Conservation (phyloP, 208 protist genomes). For the Trypanosoma lewisi region DNA sequence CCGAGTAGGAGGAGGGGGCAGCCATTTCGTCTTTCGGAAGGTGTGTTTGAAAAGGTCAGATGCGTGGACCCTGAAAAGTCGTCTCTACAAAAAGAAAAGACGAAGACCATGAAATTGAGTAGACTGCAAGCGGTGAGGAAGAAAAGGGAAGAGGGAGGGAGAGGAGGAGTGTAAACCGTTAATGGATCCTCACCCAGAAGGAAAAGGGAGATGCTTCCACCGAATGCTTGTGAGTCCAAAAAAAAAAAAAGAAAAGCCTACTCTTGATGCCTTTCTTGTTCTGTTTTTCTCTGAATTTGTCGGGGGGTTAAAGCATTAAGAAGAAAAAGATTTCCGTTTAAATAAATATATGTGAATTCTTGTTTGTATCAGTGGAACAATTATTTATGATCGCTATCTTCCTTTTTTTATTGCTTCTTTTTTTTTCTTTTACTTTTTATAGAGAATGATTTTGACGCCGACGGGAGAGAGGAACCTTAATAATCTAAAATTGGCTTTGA, state of each 20-base stretch:
- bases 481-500: constrained; percentile 56
- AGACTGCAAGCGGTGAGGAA: constrained; percentile 6
- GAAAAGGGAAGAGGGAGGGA: neutral
- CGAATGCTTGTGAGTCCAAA: too few relatives aligned
- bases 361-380: constrained; percentile 14
- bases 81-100: neutral
- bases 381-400: constrained; percentile 15
- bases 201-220: neutral
- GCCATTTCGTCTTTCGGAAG: neutral
- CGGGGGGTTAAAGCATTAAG: too few relatives aligned
- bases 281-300: too few relatives aligned
- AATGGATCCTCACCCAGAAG: too few relatives aligned
- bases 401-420: constrained; percentile 17
- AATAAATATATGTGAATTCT: too few relatives aligned
- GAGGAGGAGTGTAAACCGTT: too few relatives aligned
- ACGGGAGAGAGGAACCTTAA: constrained; percentile 65
- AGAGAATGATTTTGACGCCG: constrained; percentile 71
- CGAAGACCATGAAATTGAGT: neutral
- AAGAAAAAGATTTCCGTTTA: constrained; percentile 6
- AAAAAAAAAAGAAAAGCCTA: too few relatives aligned
- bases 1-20: neutral
- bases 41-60: neutral
- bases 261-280: too few relatives aligned
- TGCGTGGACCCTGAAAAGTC: neutral
- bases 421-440: constrained; percentile 8